Evolutionary conservation across 192 early-diverging fungal genomes (phyloP).

Genomic region (Borealophlyctis nickersoniae): DNA sequence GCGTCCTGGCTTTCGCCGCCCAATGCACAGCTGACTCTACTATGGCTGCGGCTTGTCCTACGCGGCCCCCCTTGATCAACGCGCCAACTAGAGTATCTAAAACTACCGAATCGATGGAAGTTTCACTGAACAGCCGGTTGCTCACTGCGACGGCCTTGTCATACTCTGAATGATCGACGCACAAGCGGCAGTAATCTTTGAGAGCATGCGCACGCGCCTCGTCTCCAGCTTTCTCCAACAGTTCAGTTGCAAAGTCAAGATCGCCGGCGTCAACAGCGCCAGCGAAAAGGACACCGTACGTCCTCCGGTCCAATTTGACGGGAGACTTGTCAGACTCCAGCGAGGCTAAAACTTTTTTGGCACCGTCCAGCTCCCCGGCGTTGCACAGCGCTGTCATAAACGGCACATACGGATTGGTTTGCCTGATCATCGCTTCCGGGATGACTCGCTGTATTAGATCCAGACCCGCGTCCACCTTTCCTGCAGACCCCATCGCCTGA

Average conservation of each 20-base stretch:
- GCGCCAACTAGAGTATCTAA: background rate
- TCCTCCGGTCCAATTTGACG: background rate
- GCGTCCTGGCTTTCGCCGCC: background rate
- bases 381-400: background rate
- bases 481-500: background rate
- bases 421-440: slow-evolving; percentile 1
- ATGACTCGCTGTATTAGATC: slow-evolving; percentile 1
- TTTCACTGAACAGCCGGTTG: background rate
- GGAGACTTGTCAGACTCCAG: no score
- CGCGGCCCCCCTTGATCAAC: background rate
- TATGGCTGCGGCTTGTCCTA: background rate
- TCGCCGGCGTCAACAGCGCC: background rate
- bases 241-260: background rate
- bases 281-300: background rate
- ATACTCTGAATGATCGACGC: background rate
- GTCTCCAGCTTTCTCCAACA: background rate
- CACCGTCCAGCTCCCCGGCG: background rate
- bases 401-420: background rate
- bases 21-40: no score
- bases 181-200: background rate
- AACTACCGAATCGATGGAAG: background rate
- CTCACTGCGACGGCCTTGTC: background rate
- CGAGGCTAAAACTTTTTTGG: background rate
- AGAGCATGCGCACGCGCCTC: background rate
- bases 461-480: background rate